Base-by-base conservation (phyloP, 2,329 filamentous ascomycete genomes). In the Gaeumannomyces tritici region DNA sequence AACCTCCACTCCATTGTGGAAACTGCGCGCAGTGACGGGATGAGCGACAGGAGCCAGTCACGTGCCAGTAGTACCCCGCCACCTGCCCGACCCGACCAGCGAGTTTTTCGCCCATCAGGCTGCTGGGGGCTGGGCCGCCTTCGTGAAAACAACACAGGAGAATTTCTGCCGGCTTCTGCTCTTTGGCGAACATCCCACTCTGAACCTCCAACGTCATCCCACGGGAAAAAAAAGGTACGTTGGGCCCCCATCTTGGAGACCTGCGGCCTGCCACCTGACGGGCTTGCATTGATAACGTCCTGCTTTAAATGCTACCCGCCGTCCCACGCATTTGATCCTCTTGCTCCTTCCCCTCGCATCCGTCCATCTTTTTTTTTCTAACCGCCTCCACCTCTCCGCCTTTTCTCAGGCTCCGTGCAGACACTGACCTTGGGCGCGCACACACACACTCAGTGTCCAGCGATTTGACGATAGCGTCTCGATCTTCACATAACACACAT, bases 401-500 rank as follows among this genome's bases (percentile, higher is more conserved):
- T 58, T 59, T 35, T 12, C 62, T 76, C 80, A 8, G n/a, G 21
- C 57, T 27, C 3, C 15, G 18, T 24, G 15, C 31, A 59, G 13
- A 26, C 31, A 35, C 57, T 59, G 31, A 59, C 57, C 31, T 42
- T 13, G 57, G 31, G 31, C 57, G 31, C 57, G 57, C 57, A 9
- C 29, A 12, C 57, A 35, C 42, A 28, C 24, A 42, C 31, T 42
- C 29, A 59, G 57, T 59, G 57, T 42, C 31, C 9, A 31, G 31
- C 57, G 31, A 42, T 18, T 42, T 35, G 57, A 42, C 13, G 18
- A 29, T 59, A 59, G 57, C 29, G 11, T 24, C 42, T 42, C 26
- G 18, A 77, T 79, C 80, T 78, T 78, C 76, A 74, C 61, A 62
- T 62, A 64, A 71, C 69, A 70, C 69, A 67, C 70, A 68, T 73